Evolutionary conservation across 2,329 filamentous ascomycete species (phyloP), one percentile per base, ranked within the genome.

Genomic region (Chrysoporthe austroafricana): DNA sequence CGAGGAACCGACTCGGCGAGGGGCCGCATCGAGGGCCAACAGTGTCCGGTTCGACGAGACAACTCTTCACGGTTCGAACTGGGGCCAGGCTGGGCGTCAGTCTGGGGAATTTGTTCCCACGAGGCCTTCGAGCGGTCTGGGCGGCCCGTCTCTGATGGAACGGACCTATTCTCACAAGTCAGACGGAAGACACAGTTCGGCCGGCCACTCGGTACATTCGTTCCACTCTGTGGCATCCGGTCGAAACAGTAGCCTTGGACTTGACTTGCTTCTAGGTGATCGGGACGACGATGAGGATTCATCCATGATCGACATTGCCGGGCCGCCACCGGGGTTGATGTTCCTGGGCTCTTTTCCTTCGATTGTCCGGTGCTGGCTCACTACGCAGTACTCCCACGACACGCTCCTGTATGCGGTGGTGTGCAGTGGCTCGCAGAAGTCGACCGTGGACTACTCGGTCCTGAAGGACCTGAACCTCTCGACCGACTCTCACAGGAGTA

Each of bases 21-120:
- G 96, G 64, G 93, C 92, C 26, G 91, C 93, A 21, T 99, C 96
- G 21, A 88, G 96, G 73, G 95, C 96, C 60, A 98, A 98, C 77
- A 98, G 96, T 76, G 96, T 99, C 73, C 92, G 96, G 48, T 99
- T 99, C 74, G 96, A 98, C 76, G 95, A 98, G 77, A 97, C 93
- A 75, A 94, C 95, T 16, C 89, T 97, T 73, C 94, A 97, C 73
- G 91, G 93, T 60, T 94, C 88, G 9, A 87, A 94, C 77, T 96
- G 96, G 88, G 90, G 81, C 48, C 93, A 97, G 75, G 89, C 88
- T 71, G 92, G 91, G 68, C 89, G 95, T 57, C 91, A 94, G 66
- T 95, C 93, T 14, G 88, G 92, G 59, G 96, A 98, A 66, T 91
- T 97, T 72, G 88, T 89, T 52, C 91, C 92, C 36, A 83, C 89